A percentile compares a stretch with the other conserved stretches of the same genome.
phyloP scores from a whole-genome alignment of 179 eudicot species.

The Gypsophila paniculata region DNA sequence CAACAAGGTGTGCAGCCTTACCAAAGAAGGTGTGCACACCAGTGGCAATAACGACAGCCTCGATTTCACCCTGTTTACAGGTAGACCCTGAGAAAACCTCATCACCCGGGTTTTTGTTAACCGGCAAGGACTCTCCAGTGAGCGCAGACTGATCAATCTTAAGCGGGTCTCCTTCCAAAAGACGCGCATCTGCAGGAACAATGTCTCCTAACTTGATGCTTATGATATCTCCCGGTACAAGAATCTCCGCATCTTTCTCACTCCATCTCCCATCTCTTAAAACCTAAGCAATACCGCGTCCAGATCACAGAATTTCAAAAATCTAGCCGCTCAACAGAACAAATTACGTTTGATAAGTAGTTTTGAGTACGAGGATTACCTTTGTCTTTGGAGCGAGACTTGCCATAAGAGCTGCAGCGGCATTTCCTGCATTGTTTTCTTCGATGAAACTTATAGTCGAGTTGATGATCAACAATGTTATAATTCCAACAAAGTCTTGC shows the following conservation, averaged over 20 bases:
- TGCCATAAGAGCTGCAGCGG: conserved; percentile 86
- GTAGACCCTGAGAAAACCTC: conserved; percentile 87
- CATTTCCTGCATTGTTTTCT: conserved; percentile 89
- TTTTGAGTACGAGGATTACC: conserved; percentile 26
- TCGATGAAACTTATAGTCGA: conserved; percentile 80
- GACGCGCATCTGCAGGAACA: conserved; percentile 86
- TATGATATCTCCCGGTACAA: conserved; percentile 76
- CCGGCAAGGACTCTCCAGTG: conserved; percentile 85
- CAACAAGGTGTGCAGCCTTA: conserved; percentile 91
- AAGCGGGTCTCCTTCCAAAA: conserved; percentile 72
- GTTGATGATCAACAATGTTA: conserved; percentile 57
- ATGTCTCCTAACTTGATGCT: conserved; percentile 85
- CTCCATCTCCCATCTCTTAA: conserved; percentile 64
- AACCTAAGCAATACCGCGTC: conserved; percentile 38
- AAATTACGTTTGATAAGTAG: not conserved
- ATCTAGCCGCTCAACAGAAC: not conserved
- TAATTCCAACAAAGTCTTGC: conserved; percentile 79
- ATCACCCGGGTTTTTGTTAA: conserved; percentile 63
- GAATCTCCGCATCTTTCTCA: conserved; percentile 65
- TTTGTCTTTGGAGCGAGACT: conserved; percentile 84
- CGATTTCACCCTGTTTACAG: conserved; percentile 89
- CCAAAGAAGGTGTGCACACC: conserved; percentile 89
- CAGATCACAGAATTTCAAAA: not conserved
- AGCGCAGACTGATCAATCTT: conserved; percentile 87
- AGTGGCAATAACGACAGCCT: conserved; percentile 85